Evolutionary conservation across 2,329 filamentous ascomycete genomes (phyloP).

Genomic region (Colletotrichum melonis): DNA sequence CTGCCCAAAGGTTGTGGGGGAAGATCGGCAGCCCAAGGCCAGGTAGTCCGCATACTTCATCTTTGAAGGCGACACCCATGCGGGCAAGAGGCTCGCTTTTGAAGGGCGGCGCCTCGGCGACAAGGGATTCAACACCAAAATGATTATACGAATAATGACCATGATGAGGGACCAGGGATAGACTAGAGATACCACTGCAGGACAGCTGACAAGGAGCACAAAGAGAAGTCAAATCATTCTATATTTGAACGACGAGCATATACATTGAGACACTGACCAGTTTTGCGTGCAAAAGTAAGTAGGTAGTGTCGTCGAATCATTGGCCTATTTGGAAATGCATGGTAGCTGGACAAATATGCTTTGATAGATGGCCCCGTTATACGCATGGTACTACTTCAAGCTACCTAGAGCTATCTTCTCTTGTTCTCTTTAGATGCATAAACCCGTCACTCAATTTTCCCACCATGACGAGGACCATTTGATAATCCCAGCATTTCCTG

Average conservation of each 20-base stretch:
- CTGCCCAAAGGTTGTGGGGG: constrained; percentile 76
- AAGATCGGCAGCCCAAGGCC: constrained; percentile 63
- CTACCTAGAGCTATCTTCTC: neutral
- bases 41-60: constrained; percentile 46
- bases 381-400: neutral
- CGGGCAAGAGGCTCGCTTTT: constrained; percentile 52
- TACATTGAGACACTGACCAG: neutral
- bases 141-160: constrained; percentile 12
- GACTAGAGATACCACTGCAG: neutral
- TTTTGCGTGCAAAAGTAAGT: neutral
- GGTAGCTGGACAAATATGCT: neutral
- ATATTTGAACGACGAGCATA: neutral
- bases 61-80: constrained; percentile 51
- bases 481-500: neutral
- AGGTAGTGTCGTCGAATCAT: neutral
- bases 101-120: constrained; percentile 45
- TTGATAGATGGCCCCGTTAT: neutral
- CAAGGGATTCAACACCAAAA: neutral
- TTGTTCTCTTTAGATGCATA: neutral
- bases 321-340: neutral
- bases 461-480: constrained; percentile 34
- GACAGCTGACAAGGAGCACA: neutral
- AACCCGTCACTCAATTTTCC: constrained; percentile 15
- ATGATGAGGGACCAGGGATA: neutral
- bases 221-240: too few relatives aligned